Base-by-base conservation (phyloP, 768 basidiomycete species). In the Lentinula sp. region DNA sequence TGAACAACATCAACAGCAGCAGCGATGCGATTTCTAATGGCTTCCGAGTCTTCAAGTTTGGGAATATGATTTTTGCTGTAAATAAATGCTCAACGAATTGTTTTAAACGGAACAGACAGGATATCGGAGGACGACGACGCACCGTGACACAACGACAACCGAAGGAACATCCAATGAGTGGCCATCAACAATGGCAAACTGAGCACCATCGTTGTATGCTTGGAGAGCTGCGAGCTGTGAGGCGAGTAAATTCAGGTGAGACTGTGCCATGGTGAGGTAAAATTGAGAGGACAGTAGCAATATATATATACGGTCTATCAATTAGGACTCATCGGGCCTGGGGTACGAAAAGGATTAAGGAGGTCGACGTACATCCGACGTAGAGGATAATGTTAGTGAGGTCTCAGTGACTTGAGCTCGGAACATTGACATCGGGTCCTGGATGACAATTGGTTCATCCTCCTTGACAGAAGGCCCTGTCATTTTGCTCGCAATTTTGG, bases 51-150 rank as follows among this genome's bases (percentile, higher is more conserved):
- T 64, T 90, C 84, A 63, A 84, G 83, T 41, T 77, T 74, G 45
- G 95, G 82, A 48, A 93, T 79, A 15, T 83, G 79, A 61, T 80
- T 81, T 84, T 95, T 91, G 67, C 86, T 86, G 70, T 90, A 79
- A 61, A 95, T 82, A 54, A 93, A 81, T 62, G 87, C 84, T 85
- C 86, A 43, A 91, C 82, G 9, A 95, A 93, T 0, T 23, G 23
- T 23, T 23, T 23, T 1, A 3, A 23, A 23, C 1, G 23, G 91
- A 91, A 5, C 93, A 86, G 59, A 93, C 85, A 48, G 94, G 83
- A 5, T 90, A 92, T n/a, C n/a, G n/a, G n/a, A n/a, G n/a, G n/a
- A n/a, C n/a, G n/a, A n/a, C n/a, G n/a, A 93, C 91, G 10, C 88
- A 92, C 59, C 92, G 46, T 23, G 46, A 48, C 20, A 48, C 46